phyloP scores from a whole-genome alignment of 805 yeast genomes.

The Torulaspora indica region DNA sequence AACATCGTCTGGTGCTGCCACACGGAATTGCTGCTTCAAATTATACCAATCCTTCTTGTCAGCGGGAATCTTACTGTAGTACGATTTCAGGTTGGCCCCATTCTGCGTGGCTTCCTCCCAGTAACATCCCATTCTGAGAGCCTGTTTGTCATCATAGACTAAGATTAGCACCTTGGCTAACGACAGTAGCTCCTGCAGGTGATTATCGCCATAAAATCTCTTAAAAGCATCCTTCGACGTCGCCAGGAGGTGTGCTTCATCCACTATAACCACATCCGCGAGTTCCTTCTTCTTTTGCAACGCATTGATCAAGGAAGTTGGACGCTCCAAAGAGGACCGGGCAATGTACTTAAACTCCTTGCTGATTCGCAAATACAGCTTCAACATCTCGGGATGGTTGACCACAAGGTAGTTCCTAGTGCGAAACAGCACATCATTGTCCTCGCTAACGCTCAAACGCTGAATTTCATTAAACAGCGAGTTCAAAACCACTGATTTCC shows the following conservation, averaged over 20 bases:
- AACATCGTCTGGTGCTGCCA: slow-evolving; percentile 39
- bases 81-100: slow-evolving; percentile 37
- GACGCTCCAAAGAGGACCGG: slow-evolving; percentile 41
- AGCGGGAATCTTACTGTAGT: slow-evolving; percentile 20
- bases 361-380: slow-evolving; percentile 41
- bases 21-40: slow-evolving; percentile 42
- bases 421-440: slow-evolving; percentile 23
- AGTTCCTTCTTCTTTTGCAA: slow-evolving; percentile 27
- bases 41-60: slow-evolving; percentile 29
- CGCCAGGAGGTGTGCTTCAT: slow-evolving; percentile 45
- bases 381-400: slow-evolving; percentile 47
- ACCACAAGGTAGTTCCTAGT: slow-evolving; percentile 41
- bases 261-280: slow-evolving; percentile 41
- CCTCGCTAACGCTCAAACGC: slow-evolving; percentile 15
- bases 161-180: slow-evolving; percentile 39
- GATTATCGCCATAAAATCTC: slow-evolving; percentile 43
- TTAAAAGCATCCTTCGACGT: slow-evolving; percentile 44
- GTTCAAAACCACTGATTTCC: slow-evolving; percentile 43
- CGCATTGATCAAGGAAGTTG: slow-evolving; percentile 42
- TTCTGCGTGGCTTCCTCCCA: slow-evolving; percentile 37
- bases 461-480: slow-evolving; percentile 43
- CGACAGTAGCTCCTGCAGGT: slow-evolving; percentile 39
- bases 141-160: slow-evolving; percentile 45
- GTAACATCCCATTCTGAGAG: slow-evolving; percentile 44
- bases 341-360: slow-evolving; percentile 37